These are phyloP conservation scores for Suhomyces taliae DNA, from an alignment of 1,139 yeast genomes.

Conservation along the genomic window DNA sequence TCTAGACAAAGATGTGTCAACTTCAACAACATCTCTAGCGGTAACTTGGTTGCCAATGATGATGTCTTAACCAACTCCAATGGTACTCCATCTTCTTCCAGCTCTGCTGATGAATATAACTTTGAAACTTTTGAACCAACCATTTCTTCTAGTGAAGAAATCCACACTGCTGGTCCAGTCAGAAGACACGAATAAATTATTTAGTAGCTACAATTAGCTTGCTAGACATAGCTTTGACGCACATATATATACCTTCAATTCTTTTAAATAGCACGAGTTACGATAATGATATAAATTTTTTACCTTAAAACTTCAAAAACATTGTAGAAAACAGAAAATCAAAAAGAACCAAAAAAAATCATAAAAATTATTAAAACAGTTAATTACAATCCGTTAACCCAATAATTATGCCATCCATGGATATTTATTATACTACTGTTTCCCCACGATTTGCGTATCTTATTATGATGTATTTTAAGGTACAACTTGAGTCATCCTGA, in stretches of 20 bases:
- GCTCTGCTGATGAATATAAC: slow-evolving; percentile 19
- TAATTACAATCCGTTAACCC: too few relatives aligned
- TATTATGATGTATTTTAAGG: too few relatives aligned
- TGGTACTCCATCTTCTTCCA: slow-evolving; percentile 10
- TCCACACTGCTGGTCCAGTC: slow-evolving; percentile 49
- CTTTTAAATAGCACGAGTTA: not conserved
- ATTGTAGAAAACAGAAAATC: not conserved
- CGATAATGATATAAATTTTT: not conserved
- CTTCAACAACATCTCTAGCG: slow-evolving; percentile 36
- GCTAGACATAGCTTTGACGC: not conserved
- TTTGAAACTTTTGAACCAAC: slow-evolving; percentile 41
- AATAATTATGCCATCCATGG: too few relatives aligned
- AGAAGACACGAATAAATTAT: slow-evolving; percentile 7
- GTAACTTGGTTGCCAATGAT: slow-evolving; percentile 39
- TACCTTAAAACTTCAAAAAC: too few relatives aligned
- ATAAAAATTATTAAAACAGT: too few relatives aligned
- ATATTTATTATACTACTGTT: too few relatives aligned
- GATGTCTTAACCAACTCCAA: slow-evolving; percentile 23
- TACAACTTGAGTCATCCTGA: too few relatives aligned
- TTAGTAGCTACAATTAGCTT: not conserved
- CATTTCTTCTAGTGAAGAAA: slow-evolving; percentile 42
- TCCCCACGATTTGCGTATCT: too few relatives aligned
- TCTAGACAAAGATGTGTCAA: slow-evolving; percentile 41
- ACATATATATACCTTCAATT: slow-evolving; percentile 1
- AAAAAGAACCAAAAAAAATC: too few relatives aligned